Evolutionary conservation across 2,329 filamentous ascomycete species (phyloP).

Genomic region (Cephalotrichum gorgonifer): DNA sequence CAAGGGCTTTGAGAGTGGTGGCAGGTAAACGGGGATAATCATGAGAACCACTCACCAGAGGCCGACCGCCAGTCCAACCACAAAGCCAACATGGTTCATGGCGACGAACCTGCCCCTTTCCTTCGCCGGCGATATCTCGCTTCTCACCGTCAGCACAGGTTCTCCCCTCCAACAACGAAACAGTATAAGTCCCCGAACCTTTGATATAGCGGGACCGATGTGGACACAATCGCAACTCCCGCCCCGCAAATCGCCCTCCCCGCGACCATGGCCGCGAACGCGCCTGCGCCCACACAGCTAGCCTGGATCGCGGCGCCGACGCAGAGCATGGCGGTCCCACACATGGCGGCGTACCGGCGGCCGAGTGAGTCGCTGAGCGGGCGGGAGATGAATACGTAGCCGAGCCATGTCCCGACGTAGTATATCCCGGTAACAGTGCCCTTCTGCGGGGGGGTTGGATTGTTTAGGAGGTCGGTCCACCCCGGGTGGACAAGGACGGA

Average conservation of each 20-base stretch:
- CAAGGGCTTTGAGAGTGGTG: neutral
- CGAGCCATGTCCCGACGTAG: slow-evolving; percentile 44
- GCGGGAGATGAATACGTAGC: slow-evolving; percentile 44
- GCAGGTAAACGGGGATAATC: too few species aligned
- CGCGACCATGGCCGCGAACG: slow-evolving; percentile 35
- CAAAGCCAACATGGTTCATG: slow-evolving; percentile 48
- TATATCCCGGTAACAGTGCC: slow-evolving; percentile 47
- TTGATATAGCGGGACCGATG: slow-evolving; percentile 47
- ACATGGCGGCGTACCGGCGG: slow-evolving; percentile 37
- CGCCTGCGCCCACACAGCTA: slow-evolving; percentile 25
- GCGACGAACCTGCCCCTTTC: slow-evolving; percentile 46
- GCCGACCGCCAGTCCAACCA: slow-evolving; percentile 40
- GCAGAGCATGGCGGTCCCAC: slow-evolving; percentile 33
- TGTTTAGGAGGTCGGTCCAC: slow-evolving; percentile 34
- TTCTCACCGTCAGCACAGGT: slow-evolving; percentile 13
- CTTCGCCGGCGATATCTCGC: slow-evolving; percentile 42
- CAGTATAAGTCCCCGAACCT: slow-evolving; percentile 25
- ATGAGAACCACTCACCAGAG: slow-evolving; percentile 47
- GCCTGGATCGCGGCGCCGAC: slow-evolving; percentile 39
- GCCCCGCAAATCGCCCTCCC: slow-evolving; percentile 42
- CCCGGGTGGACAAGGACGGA: slow-evolving; percentile 46
- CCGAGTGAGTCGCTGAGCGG: slow-evolving; percentile 39
- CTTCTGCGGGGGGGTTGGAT: slow-evolving; percentile 31
- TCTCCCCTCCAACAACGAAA: neutral
- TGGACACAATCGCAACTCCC: slow-evolving; percentile 44